Evolutionary conservation across 805 yeast genomes (phyloP), one percentile per base, ranked within the genome.

Genomic region (Yarrowia divulgata): DNA sequence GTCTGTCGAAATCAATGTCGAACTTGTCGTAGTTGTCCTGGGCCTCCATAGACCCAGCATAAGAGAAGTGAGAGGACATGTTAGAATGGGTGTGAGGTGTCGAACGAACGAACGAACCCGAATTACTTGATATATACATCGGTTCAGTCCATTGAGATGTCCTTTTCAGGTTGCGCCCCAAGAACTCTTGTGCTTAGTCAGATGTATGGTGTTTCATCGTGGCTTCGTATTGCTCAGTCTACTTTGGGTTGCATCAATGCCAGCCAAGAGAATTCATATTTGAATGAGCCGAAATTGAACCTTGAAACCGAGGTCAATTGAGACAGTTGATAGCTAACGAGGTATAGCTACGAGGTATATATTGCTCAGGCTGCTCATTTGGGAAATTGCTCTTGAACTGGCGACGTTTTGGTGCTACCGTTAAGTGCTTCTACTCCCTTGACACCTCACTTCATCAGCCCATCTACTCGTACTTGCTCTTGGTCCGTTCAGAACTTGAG

Each of bases 11-110:
- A 19, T 60, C 64, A n/a, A 58, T 13, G 32, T 58, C 39, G 13
- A 43, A 43, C 19, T 43, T 58, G 39, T 58, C 64, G 32, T 43
- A 58, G 40, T n/a, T 58, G 39, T 42, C 40, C 40, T 58, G 64
- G 12, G 64, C 50, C 29, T 58, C 64, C n/a, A 58, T 58, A 12
- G 64, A 58, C 2, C 37, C 29, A 34, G 64, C 37, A 12, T 58
- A 58, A 7, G 39, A 6, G 8, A 58, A 58, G 40, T 43, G 64
- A 10, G 64, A 58, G 32, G 45, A 29, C 16, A 13, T 35, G 13
- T 3, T 34, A 1, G 37, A 34, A 34, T 34, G 37, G 37, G 10
- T 23, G 29, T 23, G 29, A 2, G 4, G 29, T 23, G 3, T 23
- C 4, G 2, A 4, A 23, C 4, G 29, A 23, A 23, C 29, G 3